Evolutionary conservation across 163 green algal genomes (phyloP), one percentile per base, ranked within the genome.

Genomic region (Volvox carteri): DNA sequence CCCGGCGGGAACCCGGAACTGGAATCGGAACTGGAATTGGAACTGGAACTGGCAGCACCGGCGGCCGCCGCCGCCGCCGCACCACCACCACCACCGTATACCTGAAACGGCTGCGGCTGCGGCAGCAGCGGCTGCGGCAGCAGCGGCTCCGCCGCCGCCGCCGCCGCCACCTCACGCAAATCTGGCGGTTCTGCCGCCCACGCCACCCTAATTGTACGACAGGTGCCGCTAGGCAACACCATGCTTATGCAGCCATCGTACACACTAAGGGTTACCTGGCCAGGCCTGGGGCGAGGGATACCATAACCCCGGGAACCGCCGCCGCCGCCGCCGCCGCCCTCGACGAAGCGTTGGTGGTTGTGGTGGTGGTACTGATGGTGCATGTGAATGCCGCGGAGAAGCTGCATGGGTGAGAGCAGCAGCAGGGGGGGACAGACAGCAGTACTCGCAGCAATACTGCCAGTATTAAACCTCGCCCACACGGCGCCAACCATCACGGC

Each of bases 141-240:
- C 30, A 48, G 48, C 28, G 28, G 75, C 75, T 16, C 1, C 11
- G 73, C 73, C 1, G 54, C 54, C 25, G 54, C 54, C 75, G n/a
- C 1, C 11, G 73, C 73, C 1, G 54, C 54, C 25, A 23, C 54
- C 25, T 65, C 54, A 65, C 75, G n/a, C n/a, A 86, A 56, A 1
- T 77, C 80, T 25, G 23, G 21, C 1, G 80, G 60, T 30, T 87
- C 80, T 5, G 62, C 44, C 25, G 44, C 86, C 77, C 88, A 86
- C 2, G 30, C 46, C n/a, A 87, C 28, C 44, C 86, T 90, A 33
- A 90, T 23, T 25, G 86, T 56, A 68, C 75, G 68, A 28, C 58
- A 72, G n/a, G 52, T 23, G 30, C 78, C 48, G 14, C 75, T n/a
- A n/a, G n/a, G n/a, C n/a, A n/a, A n/a, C n/a, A n/a, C 48, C 37